A percentile compares a stretch with the other conserved stretches of the same genome.
phyloP scores from a whole-genome alignment of 371 early-diverging fungal species.

The Umbelopsis sp. region DNA sequence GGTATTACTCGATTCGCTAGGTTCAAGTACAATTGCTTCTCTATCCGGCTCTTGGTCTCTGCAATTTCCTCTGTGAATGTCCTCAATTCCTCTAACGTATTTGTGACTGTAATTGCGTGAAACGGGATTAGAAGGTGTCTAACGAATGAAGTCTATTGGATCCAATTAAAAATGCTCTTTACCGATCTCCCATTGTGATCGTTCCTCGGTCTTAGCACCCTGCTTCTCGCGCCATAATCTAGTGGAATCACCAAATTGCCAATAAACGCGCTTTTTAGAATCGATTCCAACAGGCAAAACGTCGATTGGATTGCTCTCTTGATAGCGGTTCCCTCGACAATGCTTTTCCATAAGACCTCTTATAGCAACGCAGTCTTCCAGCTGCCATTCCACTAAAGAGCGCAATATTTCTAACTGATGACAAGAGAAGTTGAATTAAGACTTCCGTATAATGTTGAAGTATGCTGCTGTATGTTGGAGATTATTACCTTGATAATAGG shows the following conservation, averaged over 20 bases:
- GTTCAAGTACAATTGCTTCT: conserved; percentile 25
- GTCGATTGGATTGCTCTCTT: conserved; percentile 29
- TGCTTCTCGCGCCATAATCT: conserved; percentile 41
- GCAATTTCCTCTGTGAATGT: conserved; percentile 21
- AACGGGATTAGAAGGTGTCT: background rate
- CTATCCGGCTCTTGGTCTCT: conserved; percentile 23
- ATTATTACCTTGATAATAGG: conserved; percentile 33
- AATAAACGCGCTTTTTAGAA: conserved; percentile 35
- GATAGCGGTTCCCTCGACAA: conserved; percentile 18
- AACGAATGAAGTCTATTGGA: background rate
- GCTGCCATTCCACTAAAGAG: conserved; percentile 48
- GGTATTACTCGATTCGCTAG: conserved; percentile 25
- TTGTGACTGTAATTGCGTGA: conserved; percentile 21
- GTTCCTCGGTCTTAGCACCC: conserved; percentile 17
- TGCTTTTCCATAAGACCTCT: conserved; percentile 29
- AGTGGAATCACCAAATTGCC: conserved; percentile 44
- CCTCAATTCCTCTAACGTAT: conserved; percentile 26
- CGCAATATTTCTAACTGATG: conserved; percentile 36
- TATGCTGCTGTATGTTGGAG: background rate
- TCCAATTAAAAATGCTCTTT: background rate
- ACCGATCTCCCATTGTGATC: conserved; percentile 36
- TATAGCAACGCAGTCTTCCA: conserved; percentile 42
- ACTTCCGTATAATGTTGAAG: background rate
- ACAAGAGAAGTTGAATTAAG: background rate
- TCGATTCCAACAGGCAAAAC: conserved; percentile 33